These are phyloP conservation scores for Ogataea methanolica DNA, from an alignment of 805 yeast species.

Conservation along the genomic window DNA sequence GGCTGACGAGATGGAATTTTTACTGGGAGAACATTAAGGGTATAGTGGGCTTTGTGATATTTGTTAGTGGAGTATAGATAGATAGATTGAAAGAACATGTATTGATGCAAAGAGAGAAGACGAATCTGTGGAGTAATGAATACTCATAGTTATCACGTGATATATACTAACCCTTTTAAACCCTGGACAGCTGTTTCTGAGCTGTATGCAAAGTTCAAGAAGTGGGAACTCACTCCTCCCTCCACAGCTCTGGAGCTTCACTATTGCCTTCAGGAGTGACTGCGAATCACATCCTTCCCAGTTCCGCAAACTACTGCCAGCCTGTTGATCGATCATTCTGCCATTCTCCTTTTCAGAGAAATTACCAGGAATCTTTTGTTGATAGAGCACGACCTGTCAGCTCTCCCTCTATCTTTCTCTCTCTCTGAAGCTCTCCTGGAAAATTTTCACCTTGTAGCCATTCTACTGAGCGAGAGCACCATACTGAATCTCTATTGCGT, in stretches of 20 bases:
- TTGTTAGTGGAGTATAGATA: too few relatives aligned
- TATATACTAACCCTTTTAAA: conserved; percentile 2
- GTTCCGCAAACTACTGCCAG: too few relatives aligned
- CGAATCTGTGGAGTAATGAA: too few relatives aligned
- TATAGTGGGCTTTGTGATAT: too few relatives aligned
- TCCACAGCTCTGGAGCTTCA: neutral
- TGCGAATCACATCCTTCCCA: neutral
- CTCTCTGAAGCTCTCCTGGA: conserved; percentile 2
- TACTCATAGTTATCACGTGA: too few relatives aligned
- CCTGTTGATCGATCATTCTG: too few relatives aligned
- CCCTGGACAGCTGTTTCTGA: neutral
- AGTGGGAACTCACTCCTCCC: neutral
- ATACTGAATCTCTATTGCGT: neutral
- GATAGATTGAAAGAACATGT: too few relatives aligned
- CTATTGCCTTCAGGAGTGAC: neutral
- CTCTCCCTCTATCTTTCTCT: neutral
- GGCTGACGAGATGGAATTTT: conserved; percentile 34
- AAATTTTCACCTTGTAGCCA: conserved; percentile 5
- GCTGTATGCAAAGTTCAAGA: too few relatives aligned
- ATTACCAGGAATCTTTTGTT: too few relatives aligned
- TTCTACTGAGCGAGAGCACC: neutral
- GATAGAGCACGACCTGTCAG: too few relatives aligned
- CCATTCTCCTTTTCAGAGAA: too few relatives aligned
- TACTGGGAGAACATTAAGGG: conserved; percentile 23
- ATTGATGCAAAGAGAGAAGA: too few relatives aligned